phyloP scores from a whole-genome alignment of 2,329 filamentous ascomycete genomes.

The Xylaria sp. region DNA sequence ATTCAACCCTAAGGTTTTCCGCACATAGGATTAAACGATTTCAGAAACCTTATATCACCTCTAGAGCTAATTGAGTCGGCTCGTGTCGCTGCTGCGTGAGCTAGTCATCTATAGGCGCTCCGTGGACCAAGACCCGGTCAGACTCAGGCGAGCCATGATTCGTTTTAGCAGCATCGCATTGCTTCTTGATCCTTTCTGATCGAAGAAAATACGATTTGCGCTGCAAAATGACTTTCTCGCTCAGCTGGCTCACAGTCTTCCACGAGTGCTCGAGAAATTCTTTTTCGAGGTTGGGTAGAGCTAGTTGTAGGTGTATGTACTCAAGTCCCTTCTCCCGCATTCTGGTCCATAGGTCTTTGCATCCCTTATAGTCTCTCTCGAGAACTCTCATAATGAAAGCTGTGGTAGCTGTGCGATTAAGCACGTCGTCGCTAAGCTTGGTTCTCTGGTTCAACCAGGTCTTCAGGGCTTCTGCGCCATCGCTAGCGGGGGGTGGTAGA shows the following conservation, averaged over 20 bases:
- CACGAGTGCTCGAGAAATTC: background rate
- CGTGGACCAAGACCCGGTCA: background rate
- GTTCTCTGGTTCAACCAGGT: background rate
- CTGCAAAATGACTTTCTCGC: background rate
- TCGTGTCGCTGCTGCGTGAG: no score
- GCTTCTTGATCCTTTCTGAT: background rate
- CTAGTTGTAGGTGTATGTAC: slow-evolving; percentile 2
- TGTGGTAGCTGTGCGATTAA: background rate
- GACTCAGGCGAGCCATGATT: background rate
- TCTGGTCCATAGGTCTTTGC: background rate
- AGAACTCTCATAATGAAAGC: background rate
- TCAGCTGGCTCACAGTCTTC: background rate
- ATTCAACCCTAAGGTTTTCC: no score
- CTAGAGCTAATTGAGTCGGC: no score
- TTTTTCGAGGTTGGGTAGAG: background rate
- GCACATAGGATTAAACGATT: no score
- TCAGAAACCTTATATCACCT: no score
- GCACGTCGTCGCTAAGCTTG: background rate
- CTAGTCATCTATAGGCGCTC: background rate
- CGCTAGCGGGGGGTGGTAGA: background rate
- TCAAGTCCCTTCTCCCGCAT: background rate
- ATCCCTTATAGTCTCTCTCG: background rate
- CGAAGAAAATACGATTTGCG: background rate
- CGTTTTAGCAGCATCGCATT: no score
- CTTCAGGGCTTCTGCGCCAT: background rate